Base-by-base conservation (phyloP, 2,329 filamentous ascomycete genomes). In the Colletotrichum lentis region DNA sequence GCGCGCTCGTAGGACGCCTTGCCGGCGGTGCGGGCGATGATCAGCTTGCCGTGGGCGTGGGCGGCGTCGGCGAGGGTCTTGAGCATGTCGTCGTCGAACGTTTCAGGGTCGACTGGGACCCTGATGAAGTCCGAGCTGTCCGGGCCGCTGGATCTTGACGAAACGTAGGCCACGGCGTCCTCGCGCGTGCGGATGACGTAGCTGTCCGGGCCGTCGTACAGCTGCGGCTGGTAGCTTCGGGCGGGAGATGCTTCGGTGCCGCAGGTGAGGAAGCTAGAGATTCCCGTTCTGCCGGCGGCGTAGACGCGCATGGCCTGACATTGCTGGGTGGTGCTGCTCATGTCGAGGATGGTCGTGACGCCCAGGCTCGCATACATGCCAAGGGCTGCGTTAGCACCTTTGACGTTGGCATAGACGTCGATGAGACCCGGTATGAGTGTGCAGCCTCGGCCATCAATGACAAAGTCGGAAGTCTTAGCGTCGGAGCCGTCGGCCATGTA, bases 41-140 rank as follows among this genome's bases (percentile, higher is more conserved):
- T 72, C 59, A 73, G 69, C 57, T 73, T 75, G 6, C 71, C 71
- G 10, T 73, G 70, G 24, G 69, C 69, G 52, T 71, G 71, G 0
- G 74, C 71, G 39, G 74, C 69, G 8, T 62, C 61, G 50, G 72
- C 72, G 1, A 76, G 68, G 41, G 61, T 66, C 12, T 72, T 61
- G 4, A 77, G 64, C 5, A 73, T 60, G 5, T 72, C 71, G 31
- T 75, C 70, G 14, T 69, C 60, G 10, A 73, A 62, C 1, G 74
- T 73, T 1, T 74, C 70, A 14, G 44, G 44, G 64, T 76, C 55
- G 18, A 65, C 54, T 37, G 46, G 73, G 22, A 75, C 70, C 67
- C 75, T 77, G 70, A 77, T 68, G 62, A 74, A 76, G 58, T 77
- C 74, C 14, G 71, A 70, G n/a, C 62, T 44, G 47, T 67, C 64